Evolutionary conservation across 2,329 filamentous ascomycete genomes (phyloP), one percentile per base, ranked within the genome.

Genomic region (Ceratocystis harringtonii): DNA sequence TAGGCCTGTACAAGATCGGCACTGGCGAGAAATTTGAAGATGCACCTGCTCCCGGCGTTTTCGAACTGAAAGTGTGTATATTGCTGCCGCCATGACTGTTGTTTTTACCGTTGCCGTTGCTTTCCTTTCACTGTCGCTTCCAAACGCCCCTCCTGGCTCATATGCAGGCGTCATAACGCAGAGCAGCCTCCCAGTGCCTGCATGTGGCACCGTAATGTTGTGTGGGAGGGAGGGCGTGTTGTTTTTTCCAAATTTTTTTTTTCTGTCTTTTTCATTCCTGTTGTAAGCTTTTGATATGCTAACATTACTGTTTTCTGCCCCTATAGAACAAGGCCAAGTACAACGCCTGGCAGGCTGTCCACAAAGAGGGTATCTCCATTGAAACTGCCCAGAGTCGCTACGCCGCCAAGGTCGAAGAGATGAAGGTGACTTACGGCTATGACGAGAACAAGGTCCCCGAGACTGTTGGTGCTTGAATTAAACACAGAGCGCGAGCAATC

Each of bases 261-360:
- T 28, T 2, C 28, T 5, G 3, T 28, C 28, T n/a, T 8, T 7
- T 48, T n/a, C 6, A 48, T n/a, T 48, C 8, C 4, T 19, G 15
- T 32, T 22, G 22, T 44, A 30, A 66, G 22, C 3, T 28, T 22
- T 10, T 44, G 10, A 3, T 22, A n/a, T 63, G 28, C 61, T 65
- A 61, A 69, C 41, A 19, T 45, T 44, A 44, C 32, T 25, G 36
- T 50, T 25, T 8, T 30, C 22, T 55, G 2, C 5, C 22, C 45
- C 63, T 63, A 70, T 71, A 90, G 88, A 84, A 79, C 77, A 95
- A 94, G 79, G 84, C 84, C 72, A 95, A 95, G 82, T 83, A 86
- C 78, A 81, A 80, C 71, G 84, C 87, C 65, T 96, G 90, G 90
- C 78, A 90, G 76, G 81, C 85, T 73, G 72, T 85, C 68, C 82